Conservation (phyloP, 2,329 filamentous ascomycete genomes). For the Alternaria atra region DNA sequence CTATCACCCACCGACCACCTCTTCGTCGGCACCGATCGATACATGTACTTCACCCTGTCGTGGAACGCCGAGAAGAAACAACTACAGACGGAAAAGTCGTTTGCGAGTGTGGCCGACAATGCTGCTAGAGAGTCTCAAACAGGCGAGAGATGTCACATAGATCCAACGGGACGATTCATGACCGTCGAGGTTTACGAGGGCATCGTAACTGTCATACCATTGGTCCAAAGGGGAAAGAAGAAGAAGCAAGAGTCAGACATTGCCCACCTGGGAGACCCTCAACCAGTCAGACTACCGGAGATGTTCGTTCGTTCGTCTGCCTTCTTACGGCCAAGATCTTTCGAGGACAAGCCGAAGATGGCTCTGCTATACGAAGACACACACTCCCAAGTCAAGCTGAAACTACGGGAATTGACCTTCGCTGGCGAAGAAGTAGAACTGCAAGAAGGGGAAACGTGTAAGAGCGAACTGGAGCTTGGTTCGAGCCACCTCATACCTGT, state of each 20-base stretch:
- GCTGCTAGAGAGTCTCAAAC: conserved; percentile 78
- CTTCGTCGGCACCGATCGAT: conserved; percentile 89
- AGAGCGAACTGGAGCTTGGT: conserved; percentile 65
- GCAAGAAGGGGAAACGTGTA: conserved; percentile 60
- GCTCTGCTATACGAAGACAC: conserved; percentile 73
- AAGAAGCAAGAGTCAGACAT: conserved; percentile 59
- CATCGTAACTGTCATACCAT: conserved; percentile 70
- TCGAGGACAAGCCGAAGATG: conserved; percentile 64
- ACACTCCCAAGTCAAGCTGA: conserved; percentile 63
- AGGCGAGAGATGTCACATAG: conserved; percentile 82
- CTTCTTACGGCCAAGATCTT: conserved; percentile 67
- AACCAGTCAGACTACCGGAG: conserved; percentile 70
- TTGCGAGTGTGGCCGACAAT: conserved; percentile 68
- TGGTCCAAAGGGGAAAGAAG: conserved; percentile 64
- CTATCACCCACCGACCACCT: conserved; percentile 81
- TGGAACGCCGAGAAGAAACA: conserved; percentile 73
- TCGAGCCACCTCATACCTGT: conserved; percentile 70
- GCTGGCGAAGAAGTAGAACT: conserved; percentile 62
- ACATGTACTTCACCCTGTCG: conserved; percentile 87
- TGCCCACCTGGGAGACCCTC: conserved; percentile 68
- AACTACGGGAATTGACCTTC: conserved; percentile 64
- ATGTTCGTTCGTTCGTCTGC: conserved; percentile 72
- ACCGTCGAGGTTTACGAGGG: conserved; percentile 74
- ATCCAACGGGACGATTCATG: conserved; percentile 77
- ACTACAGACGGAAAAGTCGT: conserved; percentile 66